Evolutionary conservation across 352 stramenopile genomes (phyloP).

Genomic region (Phytophthora sojae): DNA sequence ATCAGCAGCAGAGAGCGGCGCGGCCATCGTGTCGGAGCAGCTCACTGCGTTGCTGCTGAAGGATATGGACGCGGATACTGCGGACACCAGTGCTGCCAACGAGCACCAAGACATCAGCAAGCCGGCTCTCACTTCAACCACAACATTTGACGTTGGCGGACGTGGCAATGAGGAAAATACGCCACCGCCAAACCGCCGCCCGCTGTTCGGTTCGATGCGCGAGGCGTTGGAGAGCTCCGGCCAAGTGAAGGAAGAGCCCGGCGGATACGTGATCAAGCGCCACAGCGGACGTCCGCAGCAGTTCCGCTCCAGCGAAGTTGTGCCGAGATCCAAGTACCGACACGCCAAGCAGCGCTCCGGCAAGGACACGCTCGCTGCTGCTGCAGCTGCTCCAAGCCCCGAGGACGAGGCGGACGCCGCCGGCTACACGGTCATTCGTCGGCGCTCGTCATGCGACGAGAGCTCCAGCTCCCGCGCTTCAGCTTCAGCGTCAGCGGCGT

Average conservation of each 20-base stretch:
- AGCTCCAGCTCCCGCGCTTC: background rate
- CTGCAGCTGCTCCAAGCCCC: background rate
- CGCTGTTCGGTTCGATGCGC: slow-evolving; percentile 53
- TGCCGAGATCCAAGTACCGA: slow-evolving; percentile 19
- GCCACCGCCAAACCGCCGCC: slow-evolving; percentile 21
- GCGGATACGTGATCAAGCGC: slow-evolving; percentile 48
- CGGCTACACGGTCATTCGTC: slow-evolving; percentile 65
- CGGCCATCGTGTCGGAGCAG: slow-evolving; percentile 26
- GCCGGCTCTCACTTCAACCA: slow-evolving; percentile 4
- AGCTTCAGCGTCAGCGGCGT: background rate
- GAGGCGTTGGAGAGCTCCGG: slow-evolving; percentile 51
- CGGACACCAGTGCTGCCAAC: background rate
- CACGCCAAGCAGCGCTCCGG: slow-evolving; percentile 19
- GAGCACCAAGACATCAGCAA: slow-evolving; percentile 2
- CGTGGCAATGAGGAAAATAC: slow-evolving; percentile 4
- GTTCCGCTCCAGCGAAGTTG: slow-evolving; percentile 8
- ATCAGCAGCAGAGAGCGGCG: slow-evolving; percentile 20
- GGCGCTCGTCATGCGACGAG: slow-evolving; percentile 41
- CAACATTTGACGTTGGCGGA: background rate
- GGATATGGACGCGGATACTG: slow-evolving; percentile 22
- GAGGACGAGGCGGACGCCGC: slow-evolving; percentile 47
- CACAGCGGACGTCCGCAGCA: slow-evolving; percentile 29
- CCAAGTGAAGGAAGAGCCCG: slow-evolving; percentile 42
- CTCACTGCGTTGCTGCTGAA: slow-evolving; percentile 27
- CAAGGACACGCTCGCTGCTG: slow-evolving; percentile 2